Base-by-base conservation (phyloP, 1,139 yeast genomes). In the Arxiozyma bovina region DNA sequence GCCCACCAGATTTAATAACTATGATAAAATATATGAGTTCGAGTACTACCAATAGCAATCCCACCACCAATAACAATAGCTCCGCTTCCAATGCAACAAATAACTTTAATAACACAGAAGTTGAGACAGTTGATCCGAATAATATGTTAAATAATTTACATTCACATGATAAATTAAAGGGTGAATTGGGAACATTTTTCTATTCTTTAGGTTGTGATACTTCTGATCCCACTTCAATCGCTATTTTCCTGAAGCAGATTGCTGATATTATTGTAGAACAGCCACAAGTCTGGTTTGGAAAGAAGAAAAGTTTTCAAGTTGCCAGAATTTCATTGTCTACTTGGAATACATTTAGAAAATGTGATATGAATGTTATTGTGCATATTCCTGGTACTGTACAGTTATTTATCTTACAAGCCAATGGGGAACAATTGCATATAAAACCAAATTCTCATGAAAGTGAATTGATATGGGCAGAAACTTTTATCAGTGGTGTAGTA, bases 1-100 rank as follows among this genome's bases (percentile, higher is more conserved):
- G 99, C 1, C 97, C 98, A 0, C 94, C 96, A 11, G 99, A 93
- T 73, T 75, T 93, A 59, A 87, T 95, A 54, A 88, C 87, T 59
- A 63, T 85, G 51, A 72, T 82, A 43, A 83, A 81, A 63, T 68
- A 70, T 48, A 53, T 68, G 1, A 60, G 66, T 22, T 30, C 57
- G 12, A 52, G 53, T 11, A 42, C 54, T 21, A 42, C 53, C 8
- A 42, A 51, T 40, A 45, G 47, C 6, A 40, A 58, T 11, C 51
- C 48, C 42, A 52, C 50, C n/a, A 49, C 48, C 54, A 53, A 44
- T 57, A 57, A 40, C 21, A 45, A 22, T 25, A 45, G 41, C 17
- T 34, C 50, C 20, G 17, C 27, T 8, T 17, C 48, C 9, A 50
- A 50, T n/a, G 44, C 40, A 11, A 43, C 51, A 4, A 48, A 51